Percentiles rank a stretch among this genome's conserved stretches.
phyloP scores from a whole-genome alignment of 1,284 basidiomycete species.

The Lentinus polychrous region DNA sequence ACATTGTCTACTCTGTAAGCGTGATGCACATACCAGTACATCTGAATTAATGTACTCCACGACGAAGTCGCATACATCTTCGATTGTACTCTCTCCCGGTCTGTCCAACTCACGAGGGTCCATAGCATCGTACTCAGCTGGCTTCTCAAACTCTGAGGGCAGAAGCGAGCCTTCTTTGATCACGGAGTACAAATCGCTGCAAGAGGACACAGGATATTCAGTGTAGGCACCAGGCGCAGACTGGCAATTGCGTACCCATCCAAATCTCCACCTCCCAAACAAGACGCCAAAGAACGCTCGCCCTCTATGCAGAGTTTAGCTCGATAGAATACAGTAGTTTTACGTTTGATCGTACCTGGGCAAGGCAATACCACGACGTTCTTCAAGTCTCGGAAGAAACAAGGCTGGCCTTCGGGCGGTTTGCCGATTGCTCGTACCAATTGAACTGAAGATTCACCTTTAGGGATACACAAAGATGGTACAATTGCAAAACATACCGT shows the following conservation, averaged over 20 bases:
- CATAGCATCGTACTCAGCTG: constrained; percentile 48
- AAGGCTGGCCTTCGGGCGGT: constrained; percentile 50
- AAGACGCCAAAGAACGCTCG: constrained; percentile 55
- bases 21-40: constrained; percentile 43
- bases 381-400: constrained; percentile 54
- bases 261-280: constrained; percentile 66
- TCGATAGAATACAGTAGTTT: not conserved
- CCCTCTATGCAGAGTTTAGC: constrained; percentile 31
- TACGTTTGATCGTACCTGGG: constrained; percentile 35
- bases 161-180: constrained; percentile 38
- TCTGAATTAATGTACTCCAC: constrained; percentile 81
- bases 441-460: constrained; percentile 40
- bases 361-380: constrained; percentile 73
- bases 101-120: constrained; percentile 29
- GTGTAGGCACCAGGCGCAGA: not conserved
- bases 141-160: constrained; percentile 37
- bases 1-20: not conserved
- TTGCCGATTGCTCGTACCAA: constrained; percentile 64
- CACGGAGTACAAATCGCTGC: constrained; percentile 30
- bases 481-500: constrained; percentile 34
- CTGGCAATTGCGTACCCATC: constrained; percentile 48
- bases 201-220: not conserved
- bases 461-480: not conserved
- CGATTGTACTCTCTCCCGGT: constrained; percentile 51
- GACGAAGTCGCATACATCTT: constrained; percentile 77